Conservation (phyloP, 208 protist genomes). For the Sergeia podlipaevii region DNA sequence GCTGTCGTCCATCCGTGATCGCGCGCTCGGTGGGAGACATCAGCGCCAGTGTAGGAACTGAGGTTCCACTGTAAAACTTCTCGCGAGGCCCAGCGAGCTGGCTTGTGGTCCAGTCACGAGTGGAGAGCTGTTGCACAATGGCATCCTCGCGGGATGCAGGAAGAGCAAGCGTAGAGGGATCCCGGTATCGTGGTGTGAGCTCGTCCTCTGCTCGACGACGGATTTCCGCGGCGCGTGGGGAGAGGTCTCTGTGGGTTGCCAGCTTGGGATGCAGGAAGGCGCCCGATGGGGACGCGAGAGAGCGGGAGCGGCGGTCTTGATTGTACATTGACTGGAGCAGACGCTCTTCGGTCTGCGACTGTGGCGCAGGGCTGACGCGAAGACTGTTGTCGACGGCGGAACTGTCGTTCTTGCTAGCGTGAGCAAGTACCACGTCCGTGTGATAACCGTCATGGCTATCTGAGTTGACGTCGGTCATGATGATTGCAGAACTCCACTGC, state of each 20-base stretch:
- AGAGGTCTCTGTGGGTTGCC: constrained; percentile 32
- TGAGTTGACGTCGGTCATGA: too few relatives aligned
- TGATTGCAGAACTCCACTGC: too few relatives aligned
- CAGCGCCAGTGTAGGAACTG: too few relatives aligned
- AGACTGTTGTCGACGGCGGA: not conserved
- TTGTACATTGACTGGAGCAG: constrained; percentile 3
- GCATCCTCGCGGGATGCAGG: constrained; percentile 20
- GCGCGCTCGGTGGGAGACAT: not conserved
- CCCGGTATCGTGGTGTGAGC: too few relatives aligned
- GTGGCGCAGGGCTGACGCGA: not conserved
- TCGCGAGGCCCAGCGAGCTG: constrained; percentile 26
- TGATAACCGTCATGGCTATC: too few relatives aligned
- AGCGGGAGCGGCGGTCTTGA: not conserved
- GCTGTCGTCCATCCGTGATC: not conserved
- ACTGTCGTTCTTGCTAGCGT: not conserved
- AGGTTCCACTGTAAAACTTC: constrained; percentile 8
- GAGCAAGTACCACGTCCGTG: not conserved
- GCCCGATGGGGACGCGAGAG: not conserved
- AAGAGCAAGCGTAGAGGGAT: constrained; percentile 10
- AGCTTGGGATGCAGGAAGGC: constrained; percentile 46
- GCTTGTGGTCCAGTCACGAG: constrained; percentile 19
- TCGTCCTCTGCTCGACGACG: constrained; percentile 1
- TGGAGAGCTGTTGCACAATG: constrained; percentile 40
- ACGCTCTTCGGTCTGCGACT: not conserved
- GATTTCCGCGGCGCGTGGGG: not conserved